A percentile compares a stretch with the other conserved stretches of the same genome.
These are phyloP conservation scores for Curvularia sp. DNA, from an alignment of 2,329 filamentous ascomycete species.

Conservation along the genomic window DNA sequence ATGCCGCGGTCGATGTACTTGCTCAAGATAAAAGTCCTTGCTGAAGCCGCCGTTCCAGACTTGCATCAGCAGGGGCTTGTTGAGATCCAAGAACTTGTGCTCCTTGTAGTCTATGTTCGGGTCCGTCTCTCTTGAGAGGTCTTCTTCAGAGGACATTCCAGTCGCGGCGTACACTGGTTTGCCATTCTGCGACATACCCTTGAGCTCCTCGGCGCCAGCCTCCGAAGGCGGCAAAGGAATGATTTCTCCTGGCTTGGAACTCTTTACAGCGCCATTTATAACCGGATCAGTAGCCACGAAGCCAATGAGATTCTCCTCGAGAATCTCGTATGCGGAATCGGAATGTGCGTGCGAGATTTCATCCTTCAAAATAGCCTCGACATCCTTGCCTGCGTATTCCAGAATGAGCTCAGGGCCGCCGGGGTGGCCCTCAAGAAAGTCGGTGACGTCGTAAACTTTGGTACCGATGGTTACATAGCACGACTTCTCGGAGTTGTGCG, in stretches of 20 bases:
- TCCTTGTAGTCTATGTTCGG: constrained; percentile 76
- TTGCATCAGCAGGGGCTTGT: constrained; percentile 82
- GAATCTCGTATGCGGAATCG: constrained; percentile 92
- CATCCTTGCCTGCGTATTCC: constrained; percentile 88
- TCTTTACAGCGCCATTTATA: constrained; percentile 58
- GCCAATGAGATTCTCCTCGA: constrained; percentile 85
- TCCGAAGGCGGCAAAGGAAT: constrained; percentile 60
- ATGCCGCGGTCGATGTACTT: constrained; percentile 93
- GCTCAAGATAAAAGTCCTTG: constrained; percentile 96
- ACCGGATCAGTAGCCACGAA: constrained; percentile 72
- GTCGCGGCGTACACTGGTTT: constrained; percentile 66
- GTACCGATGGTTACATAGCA: constrained; percentile 92
- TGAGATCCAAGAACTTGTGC: constrained; percentile 93
- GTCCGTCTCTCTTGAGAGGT: constrained; percentile 87
- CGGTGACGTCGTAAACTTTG: constrained; percentile 94
- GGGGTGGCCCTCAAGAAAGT: constrained; percentile 88
- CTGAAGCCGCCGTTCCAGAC: constrained; percentile 86
- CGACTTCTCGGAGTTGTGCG: constrained; percentile 79
- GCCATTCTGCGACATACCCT: constrained; percentile 56
- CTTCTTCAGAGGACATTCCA: constrained; percentile 87
- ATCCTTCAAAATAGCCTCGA: constrained; percentile 82
- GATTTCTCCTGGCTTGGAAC: constrained; percentile 57
- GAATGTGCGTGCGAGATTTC: constrained; percentile 83
- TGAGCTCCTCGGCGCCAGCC: constrained; percentile 58
- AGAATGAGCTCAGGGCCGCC: constrained; percentile 88